Base-by-base conservation (phyloP, 768 basidiomycete genomes). In the Mycena polygramma region DNA sequence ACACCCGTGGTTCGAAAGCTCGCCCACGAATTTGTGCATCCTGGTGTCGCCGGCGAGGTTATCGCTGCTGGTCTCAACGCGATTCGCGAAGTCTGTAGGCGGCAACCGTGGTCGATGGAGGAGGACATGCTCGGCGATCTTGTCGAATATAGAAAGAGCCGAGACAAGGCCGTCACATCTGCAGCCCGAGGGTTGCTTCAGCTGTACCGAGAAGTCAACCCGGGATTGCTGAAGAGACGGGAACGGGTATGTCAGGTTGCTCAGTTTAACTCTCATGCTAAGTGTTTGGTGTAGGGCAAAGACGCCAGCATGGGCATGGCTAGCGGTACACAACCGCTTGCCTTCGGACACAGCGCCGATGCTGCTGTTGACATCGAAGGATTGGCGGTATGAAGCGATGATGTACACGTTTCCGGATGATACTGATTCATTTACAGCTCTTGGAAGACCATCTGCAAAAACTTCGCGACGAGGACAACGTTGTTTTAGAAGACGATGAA, bases 101-200 rank as follows among this genome's bases (percentile, higher is more conserved):
- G 97, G 46, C 98, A 99, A 78, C 95, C 97, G 6, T 97, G 96
- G 95, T 91, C 94, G 63, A 98, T 99, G 93, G 95, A 97, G 73
- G 95, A 95, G 73, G 97, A 98, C 75, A 80, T 98, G 30, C 84
- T 99, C 7, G 91, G 93, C 4, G 98, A 99, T 81, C 80, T 99
- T 71, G 89, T 99, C 60, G 97, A 96, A 81, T 99, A 99, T 79
- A 87, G 92, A 77, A 99, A 98, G 84, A 97, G 95, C 75, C 90
- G 92, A 75, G 98, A 98, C 81, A 99, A 98, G 83, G 88, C 92
- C 1, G 96, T 98, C 51, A 91, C 92, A 9, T 90, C 94, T n/a
- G 96, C 94, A 53, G 92, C 95, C 4, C 86, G 98, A 35, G 94
- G 96, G 17, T 78, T 99, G 55, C 81, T 99, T 60, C 94, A 93